Evolutionary conservation across 805 yeast species (phyloP), one percentile per base, ranked within the genome.

Genomic region (Scheffersomyces stipitis): DNA sequence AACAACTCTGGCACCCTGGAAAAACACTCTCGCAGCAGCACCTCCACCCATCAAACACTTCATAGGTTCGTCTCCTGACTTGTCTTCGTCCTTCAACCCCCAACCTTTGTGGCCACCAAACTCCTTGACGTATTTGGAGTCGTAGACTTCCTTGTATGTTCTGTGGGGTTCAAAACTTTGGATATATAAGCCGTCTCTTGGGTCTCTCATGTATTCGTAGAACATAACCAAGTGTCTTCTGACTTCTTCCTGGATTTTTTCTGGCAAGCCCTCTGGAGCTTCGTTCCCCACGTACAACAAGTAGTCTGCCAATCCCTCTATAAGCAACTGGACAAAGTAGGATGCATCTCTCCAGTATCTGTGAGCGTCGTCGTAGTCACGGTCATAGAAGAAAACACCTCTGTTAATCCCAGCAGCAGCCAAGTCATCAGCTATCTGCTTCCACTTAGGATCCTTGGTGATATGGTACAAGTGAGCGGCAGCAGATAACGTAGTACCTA

Each of bases 261-360:
- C 62, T 5, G 62, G 53, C 63, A 64, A 56, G 20, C 52, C 69
- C 20, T 52, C 56, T 2, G 68, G 65, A 17, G 56, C 69, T 12
- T 63, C 68, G 15, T 56, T 47, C 15, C 75, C 80, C 34, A 78
- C 66, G 28, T 67, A 70, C 46, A 78, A 54, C 48, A 78, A 52
- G 56, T 78, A 82, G 54, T 82, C 87, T 4, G 85, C 83, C 33
- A 81, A 62, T 0, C 88, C 88, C 54, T 80, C 87, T 28, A 80
- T 66, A 33, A 82, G 60, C 45, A 82, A 65, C 54, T 81, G 88
- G 37, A 76, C 71, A 54, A 81, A 82, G 59, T 76, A 78, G 1
- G 82, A 71, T 10, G 76, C 63, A 49, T 81, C 87, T 46, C 83
- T 70, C 78, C 84, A 81, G 60, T 73, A 80, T 36, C 88, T 63